phyloP scores from a whole-genome alignment of 257 asterid species.

The Solanum megistacrolobum region DNA sequence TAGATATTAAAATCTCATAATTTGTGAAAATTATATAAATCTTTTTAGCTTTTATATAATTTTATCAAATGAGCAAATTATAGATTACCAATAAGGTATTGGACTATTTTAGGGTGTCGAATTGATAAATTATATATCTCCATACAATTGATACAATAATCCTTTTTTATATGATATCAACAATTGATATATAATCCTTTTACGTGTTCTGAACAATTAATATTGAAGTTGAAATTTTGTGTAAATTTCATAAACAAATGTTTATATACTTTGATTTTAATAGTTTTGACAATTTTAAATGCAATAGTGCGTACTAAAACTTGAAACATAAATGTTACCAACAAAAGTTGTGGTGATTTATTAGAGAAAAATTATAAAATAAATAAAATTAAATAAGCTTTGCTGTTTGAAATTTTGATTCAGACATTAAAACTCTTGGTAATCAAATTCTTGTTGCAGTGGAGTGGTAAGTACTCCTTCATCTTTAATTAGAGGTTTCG shows the following conservation, averaged over 20 bases:
- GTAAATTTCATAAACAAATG: not conserved
- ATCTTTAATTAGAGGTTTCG: rapidly evolving
- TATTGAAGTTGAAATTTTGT: too few relatives aligned
- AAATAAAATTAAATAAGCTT: too few relatives aligned
- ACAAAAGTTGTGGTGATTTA: too few relatives aligned
- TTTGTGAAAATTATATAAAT: not conserved
- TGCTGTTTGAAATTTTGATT: too few relatives aligned
- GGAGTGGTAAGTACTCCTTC: rapidly evolving
- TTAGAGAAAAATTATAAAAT: too few relatives aligned
- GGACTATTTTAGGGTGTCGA: too few relatives aligned
- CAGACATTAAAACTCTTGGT: too few relatives aligned
- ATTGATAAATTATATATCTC: not conserved
- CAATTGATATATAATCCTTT: not conserved
- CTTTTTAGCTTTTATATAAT: not conserved
- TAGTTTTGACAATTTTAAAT: too few relatives aligned
- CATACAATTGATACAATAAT: not conserved
- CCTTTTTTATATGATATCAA: not conserved
- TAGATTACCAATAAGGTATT: rapidly evolving
- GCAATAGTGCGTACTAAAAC: not conserved
- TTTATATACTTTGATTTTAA: not conserved
- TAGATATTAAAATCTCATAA: not conserved
- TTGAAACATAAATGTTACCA: not conserved
- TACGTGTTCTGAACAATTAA: too few relatives aligned
- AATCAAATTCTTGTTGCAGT: too few relatives aligned
- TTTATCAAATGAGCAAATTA: not conserved